Conservation (phyloP, 805 yeast species). For the Kockiozyma suomiensis region DNA sequence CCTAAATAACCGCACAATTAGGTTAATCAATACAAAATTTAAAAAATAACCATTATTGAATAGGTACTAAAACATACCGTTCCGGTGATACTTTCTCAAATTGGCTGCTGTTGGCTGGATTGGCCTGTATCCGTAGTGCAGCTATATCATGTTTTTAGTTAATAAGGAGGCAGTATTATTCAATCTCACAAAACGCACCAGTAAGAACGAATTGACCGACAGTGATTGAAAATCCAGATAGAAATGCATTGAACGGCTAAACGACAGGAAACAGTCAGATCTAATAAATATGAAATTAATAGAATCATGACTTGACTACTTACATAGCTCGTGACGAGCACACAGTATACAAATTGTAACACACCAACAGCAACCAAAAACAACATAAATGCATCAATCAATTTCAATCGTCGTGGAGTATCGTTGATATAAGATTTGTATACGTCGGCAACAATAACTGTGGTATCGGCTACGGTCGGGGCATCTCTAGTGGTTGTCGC, state of each 20-base stretch:
- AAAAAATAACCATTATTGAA: not conserved
- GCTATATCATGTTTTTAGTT: slow-evolving; percentile 47
- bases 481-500: not conserved
- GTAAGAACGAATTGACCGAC: slow-evolving; percentile 95
- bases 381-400: slow-evolving; percentile 76
- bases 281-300: not conserved
- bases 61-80: slow-evolving; percentile 48
- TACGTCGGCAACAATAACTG: slow-evolving; percentile 17
- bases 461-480: slow-evolving; percentile 15
- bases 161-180: too few species aligned
- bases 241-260: slow-evolving; percentile 91
- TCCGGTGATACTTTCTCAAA: slow-evolving; percentile 53
- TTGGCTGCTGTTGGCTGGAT: slow-evolving; percentile 44
- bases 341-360: slow-evolving; percentile 75
- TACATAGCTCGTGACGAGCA: slow-evolving; percentile 73
- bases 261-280: not conserved
- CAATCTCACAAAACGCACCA: slow-evolving; percentile 35
- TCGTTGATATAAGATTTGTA: slow-evolving; percentile 17
- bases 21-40: not conserved
- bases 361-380: slow-evolving; percentile 75
- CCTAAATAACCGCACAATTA: slow-evolving; percentile 12
- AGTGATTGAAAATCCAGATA: slow-evolving; percentile 88
- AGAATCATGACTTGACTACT: slow-evolving; percentile 26
- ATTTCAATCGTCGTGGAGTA: slow-evolving; percentile 43
- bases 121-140: slow-evolving; percentile 73